Conservation (phyloP, 2,329 filamentous ascomycete genomes). For the Helicocarpus griseus region DNA sequence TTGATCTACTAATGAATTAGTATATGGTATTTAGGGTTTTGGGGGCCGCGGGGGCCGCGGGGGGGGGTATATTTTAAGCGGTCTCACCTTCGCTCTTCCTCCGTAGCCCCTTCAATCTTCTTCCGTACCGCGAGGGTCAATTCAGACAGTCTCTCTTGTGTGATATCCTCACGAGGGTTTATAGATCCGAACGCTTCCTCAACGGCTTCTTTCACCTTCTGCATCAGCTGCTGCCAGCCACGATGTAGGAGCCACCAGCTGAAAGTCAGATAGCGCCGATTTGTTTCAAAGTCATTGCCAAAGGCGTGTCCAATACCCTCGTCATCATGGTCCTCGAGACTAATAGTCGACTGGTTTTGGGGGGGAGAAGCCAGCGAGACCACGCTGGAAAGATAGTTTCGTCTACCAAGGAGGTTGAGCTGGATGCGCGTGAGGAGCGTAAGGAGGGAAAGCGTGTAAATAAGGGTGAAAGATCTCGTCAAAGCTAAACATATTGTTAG, state of each 20-base stretch:
- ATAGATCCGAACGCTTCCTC: constrained; percentile 80
- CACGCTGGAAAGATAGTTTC: constrained; percentile 92
- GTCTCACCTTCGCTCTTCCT: constrained; percentile 48
- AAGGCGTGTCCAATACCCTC: constrained; percentile 69
- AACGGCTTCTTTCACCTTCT: constrained; percentile 74
- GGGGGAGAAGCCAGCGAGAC: constrained; percentile 76
- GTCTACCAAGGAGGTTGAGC: constrained; percentile 87
- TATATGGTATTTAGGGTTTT: constrained; percentile 1
- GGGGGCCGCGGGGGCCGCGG: too few species aligned
- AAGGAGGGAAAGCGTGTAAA: constrained; percentile 83
- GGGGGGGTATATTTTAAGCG: too few species aligned
- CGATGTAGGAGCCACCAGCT: constrained; percentile 96
- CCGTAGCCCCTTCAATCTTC: constrained; percentile 67
- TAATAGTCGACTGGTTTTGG: constrained; percentile 64
- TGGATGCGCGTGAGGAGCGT: constrained; percentile 90
- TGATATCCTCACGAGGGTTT: constrained; percentile 80
- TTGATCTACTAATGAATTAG: constrained; percentile 31
- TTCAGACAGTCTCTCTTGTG: constrained; percentile 67
- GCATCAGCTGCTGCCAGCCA: constrained; percentile 75
- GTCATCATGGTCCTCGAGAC: constrained; percentile 86
- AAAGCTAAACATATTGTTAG: constrained; percentile 50
- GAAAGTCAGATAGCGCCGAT: constrained; percentile 87
- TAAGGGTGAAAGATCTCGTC: constrained; percentile 78
- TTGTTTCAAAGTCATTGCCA: constrained; percentile 91
- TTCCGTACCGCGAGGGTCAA: constrained; percentile 75